A percentile compares a stretch with the other conserved stretches of the same genome.
These are phyloP conservation scores for Salisapilia sapeloensis DNA, from an alignment of 352 stramenopile genomes.

Conservation along the genomic window DNA sequence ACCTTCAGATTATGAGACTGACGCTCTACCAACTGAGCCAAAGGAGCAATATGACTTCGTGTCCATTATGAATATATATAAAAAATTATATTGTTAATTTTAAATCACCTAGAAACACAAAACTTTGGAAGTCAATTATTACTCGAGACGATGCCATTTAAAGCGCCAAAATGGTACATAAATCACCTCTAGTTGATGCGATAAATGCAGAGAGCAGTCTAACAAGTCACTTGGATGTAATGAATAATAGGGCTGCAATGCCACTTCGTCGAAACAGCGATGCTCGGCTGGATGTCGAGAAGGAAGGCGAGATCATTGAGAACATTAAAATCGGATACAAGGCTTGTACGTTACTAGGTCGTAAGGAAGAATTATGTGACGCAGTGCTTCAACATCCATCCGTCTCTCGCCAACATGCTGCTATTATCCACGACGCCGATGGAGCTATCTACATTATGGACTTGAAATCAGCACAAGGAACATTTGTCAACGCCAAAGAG, in stretches of 20 bases:
- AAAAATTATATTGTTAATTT: too few species aligned
- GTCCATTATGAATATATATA: too few species aligned
- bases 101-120: too few species aligned
- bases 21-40: too few species aligned
- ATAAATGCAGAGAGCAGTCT: neutral
- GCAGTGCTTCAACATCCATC: constrained; percentile 60
- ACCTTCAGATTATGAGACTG: too few species aligned
- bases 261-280: constrained; percentile 21
- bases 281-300: constrained; percentile 29
- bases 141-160: too few species aligned
- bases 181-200: neutral
- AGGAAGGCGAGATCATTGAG: constrained; percentile 24
- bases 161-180: constrained; percentile 10
- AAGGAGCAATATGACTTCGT: too few species aligned
- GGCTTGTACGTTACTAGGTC: constrained; percentile 53
- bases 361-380: constrained; percentile 61
- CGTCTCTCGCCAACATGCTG: constrained; percentile 67
- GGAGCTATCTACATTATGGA: constrained; percentile 44
- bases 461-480: constrained; percentile 69
- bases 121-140: too few species aligned
- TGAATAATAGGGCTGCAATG: constrained; percentile 20
- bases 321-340: constrained; percentile 20
- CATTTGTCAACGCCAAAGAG: constrained; percentile 57
- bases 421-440: constrained; percentile 45
- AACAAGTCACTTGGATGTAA: neutral